Evolutionary conservation across 129 eudicot species (phyloP), one percentile per base, ranked within the genome.

Genomic region (Flaveria bidentis): DNA sequence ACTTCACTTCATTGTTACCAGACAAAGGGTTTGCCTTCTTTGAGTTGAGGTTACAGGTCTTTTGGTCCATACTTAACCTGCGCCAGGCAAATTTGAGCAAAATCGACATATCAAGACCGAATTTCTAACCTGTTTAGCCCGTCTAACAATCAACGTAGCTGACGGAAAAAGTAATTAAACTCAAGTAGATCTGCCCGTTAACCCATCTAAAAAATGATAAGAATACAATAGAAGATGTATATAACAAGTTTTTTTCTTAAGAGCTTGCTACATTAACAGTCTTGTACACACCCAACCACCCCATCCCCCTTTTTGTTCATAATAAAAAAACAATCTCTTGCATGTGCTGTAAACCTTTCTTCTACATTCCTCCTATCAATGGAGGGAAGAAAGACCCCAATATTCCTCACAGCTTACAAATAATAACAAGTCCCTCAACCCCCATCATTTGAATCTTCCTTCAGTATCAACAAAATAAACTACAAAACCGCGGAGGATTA

Each of bases 401-500:
- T 63, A 12, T 83, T 67, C 79, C 77, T 75, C 60, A 71, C 65
- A 79, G 63, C 62, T 80, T 76, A 80, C 84, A 76, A 42, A 81
- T 78, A 66, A 60, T 77, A 60, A 76, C 67, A 69, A 76, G 72
- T 63, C 57, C 47, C 80, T 33, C 23, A 30, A 71, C 9, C 65
- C 64, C 76, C 63, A 45, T 45, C 75, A 67, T 65, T 76, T 33
- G 23, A 52, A 36, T 60, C 82, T 72, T 69, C 71, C 61, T 67
- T 52, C 53, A 52, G 61, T 75, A 77, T 82, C 82, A 15, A 80
- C 83, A 80, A 49, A 80, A 45, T 74, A 73, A 73, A 56, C 81
- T 82, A 82, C 86, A 82, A 82, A 82, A 82, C 79, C 79, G 58
- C 57, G 71, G 78, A 80, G 58, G 79, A 52, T 52, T 52, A 15